phyloP scores from a whole-genome alignment of 768 basidiomycete genomes.

The Pleurotus eryngii region DNA sequence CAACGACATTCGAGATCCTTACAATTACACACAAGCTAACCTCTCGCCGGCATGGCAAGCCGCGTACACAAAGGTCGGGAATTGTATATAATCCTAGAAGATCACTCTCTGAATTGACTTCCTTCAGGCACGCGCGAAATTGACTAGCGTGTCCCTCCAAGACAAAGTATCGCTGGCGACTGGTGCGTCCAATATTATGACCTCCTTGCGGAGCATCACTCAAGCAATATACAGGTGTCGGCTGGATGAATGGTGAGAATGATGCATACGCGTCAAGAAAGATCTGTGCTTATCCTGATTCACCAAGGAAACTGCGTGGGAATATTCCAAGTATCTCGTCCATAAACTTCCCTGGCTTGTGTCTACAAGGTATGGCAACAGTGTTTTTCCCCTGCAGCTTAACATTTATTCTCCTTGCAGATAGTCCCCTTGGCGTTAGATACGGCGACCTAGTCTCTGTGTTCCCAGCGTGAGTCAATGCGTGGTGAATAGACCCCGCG shows the following conservation, averaged over 20 bases:
- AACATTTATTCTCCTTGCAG: slow-evolving; percentile 13
- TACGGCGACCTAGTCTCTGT: slow-evolving; percentile 44
- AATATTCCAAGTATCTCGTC: slow-evolving; percentile 45
- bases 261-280: not conserved
- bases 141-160: slow-evolving; percentile 48
- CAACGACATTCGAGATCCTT: not conserved
- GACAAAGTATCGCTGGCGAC: slow-evolving; percentile 59
- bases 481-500: not conserved
- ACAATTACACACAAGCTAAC: slow-evolving; percentile 24
- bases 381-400: not conserved
- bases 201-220: slow-evolving; percentile 1
- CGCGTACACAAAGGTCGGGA: slow-evolving; percentile 47
- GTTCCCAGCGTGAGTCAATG: slow-evolving; percentile 41
- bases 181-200: slow-evolving; percentile 24
- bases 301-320: slow-evolving; percentile 43
- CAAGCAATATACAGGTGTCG: slow-evolving; percentile 26
- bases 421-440: slow-evolving; percentile 50
- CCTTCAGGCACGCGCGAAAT: slow-evolving; percentile 41
- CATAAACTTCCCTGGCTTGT: slow-evolving; percentile 48
- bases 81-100: not conserved
- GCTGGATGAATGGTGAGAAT: slow-evolving; percentile 38
- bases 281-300: not conserved
- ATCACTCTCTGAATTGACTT: not conserved
- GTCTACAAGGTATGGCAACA: slow-evolving; percentile 37
- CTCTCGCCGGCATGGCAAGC: slow-evolving; percentile 50